Evolutionary conservation across 305 asterid species (phyloP).

Genomic region (Fraxinus xanthoxyloides): DNA sequence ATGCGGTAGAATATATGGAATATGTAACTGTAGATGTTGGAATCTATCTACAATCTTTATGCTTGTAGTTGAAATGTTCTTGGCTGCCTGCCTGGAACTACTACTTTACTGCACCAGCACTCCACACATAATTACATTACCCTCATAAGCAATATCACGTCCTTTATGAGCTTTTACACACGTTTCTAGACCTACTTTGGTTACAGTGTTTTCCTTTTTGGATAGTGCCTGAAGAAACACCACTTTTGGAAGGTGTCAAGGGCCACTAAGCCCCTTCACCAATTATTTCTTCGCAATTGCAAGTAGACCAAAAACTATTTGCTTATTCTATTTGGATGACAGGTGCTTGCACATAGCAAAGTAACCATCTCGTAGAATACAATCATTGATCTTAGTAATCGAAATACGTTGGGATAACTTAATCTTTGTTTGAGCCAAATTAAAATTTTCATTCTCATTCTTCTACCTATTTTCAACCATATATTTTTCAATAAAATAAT

Average conservation of each 20-base stretch:
- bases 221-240: not conserved
- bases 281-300: not conserved
- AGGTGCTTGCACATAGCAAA: not conserved
- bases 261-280: not conserved
- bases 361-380: not conserved
- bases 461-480: no score
- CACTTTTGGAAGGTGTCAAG: not conserved
- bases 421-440: no score
- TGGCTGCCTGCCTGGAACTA: not conserved
- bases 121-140: not conserved
- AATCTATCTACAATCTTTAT: not conserved
- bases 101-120: not conserved
- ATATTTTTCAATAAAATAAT: no score
- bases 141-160: not conserved
- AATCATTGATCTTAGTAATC: not conserved
- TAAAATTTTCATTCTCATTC: no score
- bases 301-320: not conserved
- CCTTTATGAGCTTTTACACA: not conserved
- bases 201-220: not conserved
- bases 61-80: not conserved
- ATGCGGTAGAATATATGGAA: not conserved
- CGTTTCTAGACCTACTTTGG: not conserved
- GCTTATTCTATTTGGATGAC: not conserved
- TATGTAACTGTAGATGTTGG: not conserved
- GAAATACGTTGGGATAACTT: not conserved